Base-by-base conservation (phyloP, 257 asterid species). In the Ophiorrhiza pumila region DNA sequence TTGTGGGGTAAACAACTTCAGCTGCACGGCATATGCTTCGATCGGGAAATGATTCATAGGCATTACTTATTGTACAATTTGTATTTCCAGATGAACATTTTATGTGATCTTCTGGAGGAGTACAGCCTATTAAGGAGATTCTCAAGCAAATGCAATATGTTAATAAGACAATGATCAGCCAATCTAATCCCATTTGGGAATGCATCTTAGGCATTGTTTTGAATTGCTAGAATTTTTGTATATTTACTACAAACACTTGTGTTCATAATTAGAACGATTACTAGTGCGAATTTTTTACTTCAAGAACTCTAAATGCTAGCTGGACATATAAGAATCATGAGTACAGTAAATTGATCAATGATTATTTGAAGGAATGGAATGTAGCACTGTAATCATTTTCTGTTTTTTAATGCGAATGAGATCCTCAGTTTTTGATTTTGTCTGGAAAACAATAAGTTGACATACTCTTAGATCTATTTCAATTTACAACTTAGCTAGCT, bases 71-170 rank as follows among this genome's bases (percentile, higher is more conserved):
- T 25, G 82, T 82, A 63, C 86, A 79, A 31, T 82, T 70, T 0
- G 39, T 3, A 12, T 68, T 73, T 4, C 71, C 62, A 5, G 74
- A 39, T 32, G 75, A 59, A 71, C 86, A 82, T 65, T 65, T 73
- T 29, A 82, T 65, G 17, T 78, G 86, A 17, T 82, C 80, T 32
- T 69, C 81, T 0, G 83, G 86, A 0, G 81, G 83, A 7, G 50
- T 73, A n/a, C 61, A 69, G 3, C 20, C 71, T 9, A 52, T 69
- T 7, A 42, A 34, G 55, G 2, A 42, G 8, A 79, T 45, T 17
- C 49, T 11, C 0, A 39, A 34, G 52, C 47, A 18, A 2, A 56
- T n/a, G 2, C 27, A 37, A 20, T 32, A 5, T 11, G 29, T 1
- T 12, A 70, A 11, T 12, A n/a, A n/a, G n/a, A n/a, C n/a, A n/a